Base-by-base conservation (phyloP, 164 flowering plant species). In the Dillenia suffruticosa region DNA sequence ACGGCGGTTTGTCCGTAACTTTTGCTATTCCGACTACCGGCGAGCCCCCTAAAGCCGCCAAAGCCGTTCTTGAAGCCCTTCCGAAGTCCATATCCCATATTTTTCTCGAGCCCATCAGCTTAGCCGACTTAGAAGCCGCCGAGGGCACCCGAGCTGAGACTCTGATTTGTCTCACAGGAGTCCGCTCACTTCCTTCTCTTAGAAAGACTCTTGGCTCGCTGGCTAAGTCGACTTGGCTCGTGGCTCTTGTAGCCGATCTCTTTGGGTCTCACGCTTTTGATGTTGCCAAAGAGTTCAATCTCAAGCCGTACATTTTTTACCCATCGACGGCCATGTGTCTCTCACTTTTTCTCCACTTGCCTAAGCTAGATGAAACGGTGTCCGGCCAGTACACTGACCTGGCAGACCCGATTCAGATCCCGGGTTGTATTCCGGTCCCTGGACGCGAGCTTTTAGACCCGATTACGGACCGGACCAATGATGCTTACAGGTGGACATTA, bases 351-450 rank as follows among this genome's bases (percentile, higher is more conserved):
- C 24, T 77, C 9, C 16, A 78, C 57, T n/a, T 84, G 59, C 81
- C 83, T 1, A 45, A 62, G 61, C 84, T 84, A 1, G 84, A 84
- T 49, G 46, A 58, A 9, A 46, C 5, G 48, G 71, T 70, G 10
- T 24, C 72, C 1, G 53, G 82, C 58, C 86, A 81, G 70, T 82
- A 56, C 46, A 10, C 76, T 22, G 83, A 81, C 58, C 7, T 75
- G 49, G 44, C 72, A 1, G 83, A 79, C 3, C 83, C 74, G 58
- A 43, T 82, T 14, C 54, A 50, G 49, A 50, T 84, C 0, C 90
- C 90, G 16, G 93, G 90, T 0, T 83, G 86, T 58, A 17, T 74
- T 0, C 88, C 93, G 32, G 22, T 87, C 9, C 76, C 53, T n/a
- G 88, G 86, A 2, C 26, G 11, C 9, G 82, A 83, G 2, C 55